Evolutionary conservation across 1,284 basidiomycete species (phyloP), one percentile per base, ranked within the genome.

Genomic region (Trametes hirsuta): DNA sequence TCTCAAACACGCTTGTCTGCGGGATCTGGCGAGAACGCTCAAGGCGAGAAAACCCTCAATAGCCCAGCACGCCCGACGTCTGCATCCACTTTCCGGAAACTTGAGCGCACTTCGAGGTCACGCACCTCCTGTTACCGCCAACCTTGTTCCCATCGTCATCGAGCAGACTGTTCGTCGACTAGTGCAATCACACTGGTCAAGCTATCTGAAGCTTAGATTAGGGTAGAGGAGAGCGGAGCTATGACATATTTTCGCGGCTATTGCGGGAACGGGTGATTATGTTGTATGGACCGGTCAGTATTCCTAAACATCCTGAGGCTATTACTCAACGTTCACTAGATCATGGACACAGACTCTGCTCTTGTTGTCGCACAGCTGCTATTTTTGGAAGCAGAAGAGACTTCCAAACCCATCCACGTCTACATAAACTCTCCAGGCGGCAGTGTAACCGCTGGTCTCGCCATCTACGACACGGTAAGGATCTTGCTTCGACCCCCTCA

Each of bases 381-480:
- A 41, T 97, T 96, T 74, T 83, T 97, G 53, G 95, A 97, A 78
- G 95, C 95, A 0, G 95, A 97, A 75, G 93, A 96, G 66, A 87
- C 93, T 0, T 86, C 88, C 14, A 93, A 94, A 70, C 95, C 95
- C 2, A 96, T 97, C 59, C 93, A 95, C 70, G 77, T 97, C 21
- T 97, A 96, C 76, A 95, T 97, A 69, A 97, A 97, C 76, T 95
- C 93, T 6, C 95, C 95, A 0, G 95, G 95, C 4, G 95, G 95
- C 37, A 93, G 91, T 69, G 95, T 97, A 42, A 96, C 95, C 0
- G 93, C 94, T 41, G 95, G 95, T 15, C 78, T 97, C 53, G 95
- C 95, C 5, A 96, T 97, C 60, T 97, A 97, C 78, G 95, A 97
- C 73, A 97, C 95, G 70, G 93, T 93, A 75, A 44, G 80, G 14